These are phyloP conservation scores for Anacardium occidentale DNA, from an alignment of 345 rosid species.

Conservation along the genomic window DNA sequence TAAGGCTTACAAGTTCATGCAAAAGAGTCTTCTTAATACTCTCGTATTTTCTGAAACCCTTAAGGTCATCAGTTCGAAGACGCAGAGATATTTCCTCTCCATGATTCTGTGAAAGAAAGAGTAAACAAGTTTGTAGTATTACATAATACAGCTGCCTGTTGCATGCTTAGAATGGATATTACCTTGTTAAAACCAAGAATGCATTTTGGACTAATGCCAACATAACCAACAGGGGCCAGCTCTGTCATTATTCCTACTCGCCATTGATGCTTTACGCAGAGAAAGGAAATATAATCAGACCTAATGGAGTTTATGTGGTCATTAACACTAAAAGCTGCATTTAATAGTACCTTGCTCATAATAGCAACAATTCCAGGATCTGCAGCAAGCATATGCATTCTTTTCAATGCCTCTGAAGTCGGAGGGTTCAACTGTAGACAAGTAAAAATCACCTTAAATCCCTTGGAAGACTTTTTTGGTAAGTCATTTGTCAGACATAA, in stretches of 20 bases:
- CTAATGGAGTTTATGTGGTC: slow-evolving; percentile 1
- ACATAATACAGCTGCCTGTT: neutral
- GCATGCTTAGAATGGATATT: slow-evolving; percentile 10
- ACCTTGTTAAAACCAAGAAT: slow-evolving; percentile 91
- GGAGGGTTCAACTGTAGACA: slow-evolving; percentile 70
- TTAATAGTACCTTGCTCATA: slow-evolving; percentile 72
- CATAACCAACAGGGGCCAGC: slow-evolving; percentile 97
- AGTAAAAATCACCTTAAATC: slow-evolving; percentile 4
- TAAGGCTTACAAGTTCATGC: slow-evolving; percentile 80
- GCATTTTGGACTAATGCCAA: slow-evolving; percentile 86
- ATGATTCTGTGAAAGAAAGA: slow-evolving; percentile 53
- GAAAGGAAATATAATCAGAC: slow-evolving; percentile 16
- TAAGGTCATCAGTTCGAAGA: slow-evolving; percentile 94
- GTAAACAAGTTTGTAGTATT: neutral
- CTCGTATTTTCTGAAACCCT: slow-evolving; percentile 93
- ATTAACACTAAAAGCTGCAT: neutral
- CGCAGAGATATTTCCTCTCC: slow-evolving; percentile 98
- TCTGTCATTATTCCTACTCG: slow-evolving; percentile 87
- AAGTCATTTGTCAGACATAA: too few species aligned
- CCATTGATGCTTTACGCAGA: slow-evolving; percentile 68
- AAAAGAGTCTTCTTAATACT: slow-evolving; percentile 85
- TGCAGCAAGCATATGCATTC: slow-evolving; percentile 95
- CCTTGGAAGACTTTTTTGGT: too few species aligned
- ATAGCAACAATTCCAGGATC: slow-evolving; percentile 92
- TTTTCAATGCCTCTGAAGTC: slow-evolving; percentile 78